These are phyloP conservation scores for Coemansia interrupta DNA, from an alignment of 192 early-diverging fungal genomes.

Conservation along the genomic window DNA sequence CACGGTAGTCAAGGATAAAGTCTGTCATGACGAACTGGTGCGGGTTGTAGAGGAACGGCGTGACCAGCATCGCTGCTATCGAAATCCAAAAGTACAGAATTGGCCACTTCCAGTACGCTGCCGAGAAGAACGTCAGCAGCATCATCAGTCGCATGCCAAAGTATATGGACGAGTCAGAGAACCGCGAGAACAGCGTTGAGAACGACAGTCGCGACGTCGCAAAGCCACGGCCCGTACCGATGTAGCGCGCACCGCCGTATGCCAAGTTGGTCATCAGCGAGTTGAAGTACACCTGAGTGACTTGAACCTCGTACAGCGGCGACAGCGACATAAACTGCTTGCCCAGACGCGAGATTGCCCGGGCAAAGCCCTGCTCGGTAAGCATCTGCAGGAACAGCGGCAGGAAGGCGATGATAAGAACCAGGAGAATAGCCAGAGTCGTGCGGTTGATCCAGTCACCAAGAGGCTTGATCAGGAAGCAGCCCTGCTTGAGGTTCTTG, in stretches of 20 bases:
- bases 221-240: constrained; percentile 82
- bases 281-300: constrained; percentile 82
- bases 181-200: constrained; percentile 69
- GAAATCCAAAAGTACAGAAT: constrained; percentile 81
- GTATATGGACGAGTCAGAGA: constrained; percentile 72
- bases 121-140: constrained; percentile 70
- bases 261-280: constrained; percentile 75
- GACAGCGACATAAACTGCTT: constrained; percentile 82
- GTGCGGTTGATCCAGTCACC: constrained; percentile 80
- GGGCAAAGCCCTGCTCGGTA: constrained; percentile 74
- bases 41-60: constrained; percentile 87
- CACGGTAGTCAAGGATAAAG: constrained; percentile 77
- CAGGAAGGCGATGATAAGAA: constrained; percentile 77
- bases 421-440: constrained; percentile 74
- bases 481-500: constrained; percentile 53
- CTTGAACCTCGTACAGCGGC: constrained; percentile 79
- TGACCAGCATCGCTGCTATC: constrained; percentile 68
- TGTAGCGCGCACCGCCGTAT: constrained; percentile 80
- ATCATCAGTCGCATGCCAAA: constrained; percentile 66
- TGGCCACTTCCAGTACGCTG: constrained; percentile 69
- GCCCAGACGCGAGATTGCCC: constrained; percentile 65
- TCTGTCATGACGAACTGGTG: constrained; percentile 79
- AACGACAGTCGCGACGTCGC: constrained; percentile 76
- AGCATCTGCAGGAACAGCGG: constrained; percentile 81
- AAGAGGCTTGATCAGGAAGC: constrained; percentile 69